These are phyloP conservation scores for Myochromella boudieri DNA, from an alignment of 768 basidiomycete genomes.

Conservation along the genomic window DNA sequence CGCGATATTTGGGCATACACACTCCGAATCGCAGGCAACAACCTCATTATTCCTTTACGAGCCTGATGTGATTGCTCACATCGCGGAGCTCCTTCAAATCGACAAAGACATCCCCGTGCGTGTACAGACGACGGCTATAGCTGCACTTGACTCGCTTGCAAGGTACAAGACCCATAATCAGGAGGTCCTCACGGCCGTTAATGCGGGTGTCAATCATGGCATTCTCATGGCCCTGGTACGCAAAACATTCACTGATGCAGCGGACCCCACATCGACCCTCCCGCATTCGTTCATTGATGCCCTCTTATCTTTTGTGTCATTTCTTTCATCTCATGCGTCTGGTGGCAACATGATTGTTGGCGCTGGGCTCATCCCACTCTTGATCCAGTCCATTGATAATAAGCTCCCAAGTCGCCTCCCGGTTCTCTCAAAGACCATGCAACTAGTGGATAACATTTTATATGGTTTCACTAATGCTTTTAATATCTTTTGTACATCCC, in stretches of 20 bases:
- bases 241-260: conserved; percentile 74
- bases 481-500: conserved; percentile 78
- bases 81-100: conserved; percentile 87
- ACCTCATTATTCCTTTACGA: conserved; percentile 91
- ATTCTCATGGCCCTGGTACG: conserved; percentile 88
- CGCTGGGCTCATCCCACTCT: conserved; percentile 85
- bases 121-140: conserved; percentile 83
- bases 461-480: conserved; percentile 90
- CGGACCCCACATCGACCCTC: conserved; percentile 60
- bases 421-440: conserved; percentile 87
- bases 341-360: conserved; percentile 94
- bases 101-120: conserved; percentile 67
- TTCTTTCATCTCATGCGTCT: conserved; percentile 79
- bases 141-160: conserved; percentile 87
- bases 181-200: conserved; percentile 88
- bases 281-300: conserved; percentile 83
- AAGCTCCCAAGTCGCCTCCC: conserved; percentile 64
- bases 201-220: conserved; percentile 95
- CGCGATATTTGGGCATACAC: conserved; percentile 88
- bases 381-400: conserved; percentile 89
- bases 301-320: conserved; percentile 82
- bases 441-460: conserved; percentile 87
- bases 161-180: conserved; percentile 80
- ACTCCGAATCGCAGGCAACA: conserved; percentile 74
- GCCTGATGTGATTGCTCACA: conserved; percentile 85